Percentiles rank a stretch among this genome's conserved stretches.
phyloP scores from a whole-genome alignment of 148 eudicot species.

The Rhododendron henanense region DNA sequence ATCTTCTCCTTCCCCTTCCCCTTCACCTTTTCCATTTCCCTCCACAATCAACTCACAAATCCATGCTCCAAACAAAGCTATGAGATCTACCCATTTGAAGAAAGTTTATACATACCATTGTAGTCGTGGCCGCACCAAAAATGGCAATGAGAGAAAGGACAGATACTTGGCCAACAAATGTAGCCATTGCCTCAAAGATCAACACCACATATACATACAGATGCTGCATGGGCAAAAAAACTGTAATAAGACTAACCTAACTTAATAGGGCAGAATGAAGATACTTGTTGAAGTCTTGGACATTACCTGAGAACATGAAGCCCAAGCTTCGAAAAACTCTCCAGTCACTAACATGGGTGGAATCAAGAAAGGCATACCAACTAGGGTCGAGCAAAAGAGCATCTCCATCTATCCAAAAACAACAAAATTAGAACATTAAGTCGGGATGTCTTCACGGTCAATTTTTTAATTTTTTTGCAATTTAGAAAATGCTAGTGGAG shows the following conservation, averaged over 20 bases:
- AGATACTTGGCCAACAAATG: conserved; percentile 93
- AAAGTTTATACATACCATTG: conserved; percentile 60
- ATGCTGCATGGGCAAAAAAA: conserved; percentile 48
- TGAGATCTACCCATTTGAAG: background rate
- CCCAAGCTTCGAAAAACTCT: conserved; percentile 77
- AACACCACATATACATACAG: conserved; percentile 89
- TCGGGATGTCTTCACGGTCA: background rate
- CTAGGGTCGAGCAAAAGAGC: conserved; percentile 90
- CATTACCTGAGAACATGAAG: conserved; percentile 65
- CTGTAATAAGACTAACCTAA: background rate
- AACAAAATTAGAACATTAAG: background rate
- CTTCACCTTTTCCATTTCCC: background rate
- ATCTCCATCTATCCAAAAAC: conserved; percentile 60
- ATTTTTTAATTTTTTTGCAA: background rate
- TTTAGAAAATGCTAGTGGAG: background rate
- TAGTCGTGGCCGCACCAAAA: conserved; percentile 94
- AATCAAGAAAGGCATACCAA: conserved; percentile 90
- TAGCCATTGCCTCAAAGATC: conserved; percentile 95
- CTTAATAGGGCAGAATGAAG: background rate
- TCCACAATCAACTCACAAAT: background rate
- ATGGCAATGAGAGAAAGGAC: conserved; percentile 92
- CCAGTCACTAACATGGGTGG: conserved; percentile 90
- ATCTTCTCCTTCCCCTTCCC: background rate
- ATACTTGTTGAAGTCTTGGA: background rate
- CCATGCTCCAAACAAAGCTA: background rate